Evolutionary conservation across 139 green algal species (phyloP).

Genomic region (Zygnema circumcarinatum): DNA sequence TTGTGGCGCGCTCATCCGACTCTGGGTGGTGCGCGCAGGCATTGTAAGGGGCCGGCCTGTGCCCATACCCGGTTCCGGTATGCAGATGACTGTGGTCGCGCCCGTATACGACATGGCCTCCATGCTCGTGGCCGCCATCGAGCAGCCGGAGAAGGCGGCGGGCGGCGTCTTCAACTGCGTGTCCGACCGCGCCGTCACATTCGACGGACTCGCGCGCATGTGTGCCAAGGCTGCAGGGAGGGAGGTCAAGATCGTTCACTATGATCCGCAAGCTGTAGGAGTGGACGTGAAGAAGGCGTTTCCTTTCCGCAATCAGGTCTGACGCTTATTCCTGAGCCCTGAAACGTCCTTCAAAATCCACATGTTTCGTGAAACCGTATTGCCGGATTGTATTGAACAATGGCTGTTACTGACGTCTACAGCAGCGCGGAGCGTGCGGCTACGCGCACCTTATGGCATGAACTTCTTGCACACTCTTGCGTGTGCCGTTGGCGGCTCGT

Average conservation of each 20-base stretch:
- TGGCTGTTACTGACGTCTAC: background rate
- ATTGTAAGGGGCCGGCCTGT: conserved; percentile 65
- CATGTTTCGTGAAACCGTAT: too few relatives aligned
- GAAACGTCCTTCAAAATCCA: too few relatives aligned
- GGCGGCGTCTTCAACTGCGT: conserved; percentile 67
- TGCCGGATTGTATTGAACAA: too few relatives aligned
- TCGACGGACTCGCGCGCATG: conserved; percentile 66
- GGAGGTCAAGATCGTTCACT: conserved; percentile 67
- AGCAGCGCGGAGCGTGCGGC: too few relatives aligned
- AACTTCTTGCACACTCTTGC: too few relatives aligned
- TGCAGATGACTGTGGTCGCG: conserved; percentile 62
- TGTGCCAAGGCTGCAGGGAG: conserved; percentile 63
- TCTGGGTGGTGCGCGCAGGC: too few relatives aligned
- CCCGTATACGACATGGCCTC: conserved; percentile 63
- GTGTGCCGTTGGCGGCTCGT: too few relatives aligned
- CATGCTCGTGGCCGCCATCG: conserved; percentile 67
- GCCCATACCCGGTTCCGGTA: conserved; percentile 65
- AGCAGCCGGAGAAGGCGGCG: conserved; percentile 48
- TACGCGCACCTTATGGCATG: too few relatives aligned
- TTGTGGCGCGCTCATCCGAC: too few relatives aligned
- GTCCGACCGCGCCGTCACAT: conserved; percentile 60
- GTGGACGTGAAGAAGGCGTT: conserved; percentile 73
- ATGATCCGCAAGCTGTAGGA: conserved; percentile 63
- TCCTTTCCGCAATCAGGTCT: conserved; percentile 64
- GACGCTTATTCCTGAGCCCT: too few relatives aligned